Percentiles rank a stretch among this genome's conserved stretches.
Conservation (phyloP, 768 basidiomycete species). For the Tubosaeta sp. region DNA sequence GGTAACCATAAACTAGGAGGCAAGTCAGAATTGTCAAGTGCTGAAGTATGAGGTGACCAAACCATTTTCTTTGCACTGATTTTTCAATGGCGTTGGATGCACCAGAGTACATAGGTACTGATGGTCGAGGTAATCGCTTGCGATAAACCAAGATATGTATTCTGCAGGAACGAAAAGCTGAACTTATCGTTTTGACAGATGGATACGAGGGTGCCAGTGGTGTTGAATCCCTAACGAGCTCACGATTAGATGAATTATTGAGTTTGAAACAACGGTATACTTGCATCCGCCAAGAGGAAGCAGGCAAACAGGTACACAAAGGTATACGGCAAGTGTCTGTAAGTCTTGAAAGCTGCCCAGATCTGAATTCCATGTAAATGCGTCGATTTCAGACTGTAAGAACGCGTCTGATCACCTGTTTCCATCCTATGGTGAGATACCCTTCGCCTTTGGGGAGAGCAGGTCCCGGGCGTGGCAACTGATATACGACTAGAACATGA, state of each 20-base stretch:
- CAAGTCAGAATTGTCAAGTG: not conserved
- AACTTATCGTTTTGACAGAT: conserved; percentile 84
- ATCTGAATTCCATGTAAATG: conserved; percentile 43
- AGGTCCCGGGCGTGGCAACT: conserved; percentile 78
- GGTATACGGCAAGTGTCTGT: conserved; percentile 74
- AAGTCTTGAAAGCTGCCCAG: conserved; percentile 71
- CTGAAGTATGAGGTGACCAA: conserved; percentile 2
- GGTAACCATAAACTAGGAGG: conserved; percentile 61
- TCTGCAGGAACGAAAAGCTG: conserved; percentile 74
- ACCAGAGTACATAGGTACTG: conserved; percentile 77
- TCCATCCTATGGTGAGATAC: conserved; percentile 84
- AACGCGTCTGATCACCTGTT: conserved; percentile 46
- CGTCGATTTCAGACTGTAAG: not conserved
- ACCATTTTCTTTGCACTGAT: conserved; percentile 81
- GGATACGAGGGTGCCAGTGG: conserved; percentile 67
- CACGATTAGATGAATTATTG: not conserved
- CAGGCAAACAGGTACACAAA: conserved; percentile 75
- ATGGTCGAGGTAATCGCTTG: conserved; percentile 73
- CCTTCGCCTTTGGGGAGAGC: conserved; percentile 69
- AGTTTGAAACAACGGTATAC: conserved; percentile 16
- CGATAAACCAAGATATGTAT: conserved; percentile 71
- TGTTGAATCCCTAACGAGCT: conserved; percentile 62
- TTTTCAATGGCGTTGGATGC: conserved; percentile 75
- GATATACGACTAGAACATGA: conserved; percentile 60
- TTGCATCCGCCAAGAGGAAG: conserved; percentile 72